Evolutionary conservation across 768 basidiomycete species (phyloP), one percentile per base, ranked within the genome.

Genomic region (Mrakia frigida): DNA sequence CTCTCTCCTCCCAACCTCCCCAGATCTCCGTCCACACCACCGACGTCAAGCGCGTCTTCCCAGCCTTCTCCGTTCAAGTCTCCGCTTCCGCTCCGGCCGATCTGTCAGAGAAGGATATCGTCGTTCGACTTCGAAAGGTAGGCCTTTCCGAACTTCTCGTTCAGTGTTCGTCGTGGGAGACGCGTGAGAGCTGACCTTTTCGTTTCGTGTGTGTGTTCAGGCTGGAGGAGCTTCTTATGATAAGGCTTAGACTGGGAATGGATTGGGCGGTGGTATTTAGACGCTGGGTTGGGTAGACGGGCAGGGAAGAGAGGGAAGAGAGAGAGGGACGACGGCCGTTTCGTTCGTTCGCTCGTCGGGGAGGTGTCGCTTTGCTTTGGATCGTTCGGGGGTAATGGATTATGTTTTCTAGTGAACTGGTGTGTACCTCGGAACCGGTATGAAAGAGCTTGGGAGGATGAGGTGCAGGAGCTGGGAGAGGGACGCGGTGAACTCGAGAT

Each of bases 11-110:
- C 28, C 35, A 23, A 14, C 92, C 93, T 85, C 88, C 91, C 79
- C 80, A 95, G 93, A 91, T 96, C 81, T 96, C 94, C 76, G 94
- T 98, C 5, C 94, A 98, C 81, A 81, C 89, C 35, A 91, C 91
- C 79, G 90, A 93, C 84, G 93, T 97, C 84, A 96, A 97, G 85
- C 82, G 85, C 67, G 89, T 90, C 75, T 84, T 98, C 80, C 87
- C 89, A 46, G 80, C 85, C 77, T 94, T 87, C 85, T 92, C 92
- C 71, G 90, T 97, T 81, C 93, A 97, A 81, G 92, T 98, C 75
- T 87, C 92, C 21, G 94, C 94, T 50, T 87, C 88, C 72, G 90
- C 92, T 82, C 88, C 87, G 82, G 90, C 91, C 73, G 94, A 97
- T 84, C 84, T 98, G 77, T 90, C 89, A 79, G 91, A 84, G 87